Evolutionary conservation across 2,329 filamentous ascomycete species (phyloP).

Genomic region (Cladorrhinum sp.): DNA sequence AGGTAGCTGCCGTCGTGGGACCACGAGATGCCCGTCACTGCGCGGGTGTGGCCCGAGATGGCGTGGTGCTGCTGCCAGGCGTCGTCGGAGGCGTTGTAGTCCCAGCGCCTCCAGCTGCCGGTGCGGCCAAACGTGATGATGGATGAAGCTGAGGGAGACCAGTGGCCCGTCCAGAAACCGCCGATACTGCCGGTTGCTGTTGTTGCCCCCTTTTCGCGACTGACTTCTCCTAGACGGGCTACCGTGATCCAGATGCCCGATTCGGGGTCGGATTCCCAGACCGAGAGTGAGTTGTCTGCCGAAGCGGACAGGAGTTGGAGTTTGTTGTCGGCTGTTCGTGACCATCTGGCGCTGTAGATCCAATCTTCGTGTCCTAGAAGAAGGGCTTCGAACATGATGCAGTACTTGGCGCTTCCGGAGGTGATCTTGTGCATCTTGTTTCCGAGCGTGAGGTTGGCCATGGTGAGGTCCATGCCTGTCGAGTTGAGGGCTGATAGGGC

Average conservation of each 20-base stretch:
- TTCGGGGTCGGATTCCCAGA: slow-evolving; percentile 81
- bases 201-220: slow-evolving; percentile 89
- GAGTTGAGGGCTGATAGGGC: slow-evolving; percentile 58
- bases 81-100: slow-evolving; percentile 56
- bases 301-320: slow-evolving; percentile 83
- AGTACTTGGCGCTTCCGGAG: slow-evolving; percentile 60
- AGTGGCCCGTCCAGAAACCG: slow-evolving; percentile 94
- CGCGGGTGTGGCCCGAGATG: slow-evolving; percentile 77
- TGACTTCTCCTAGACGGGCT: slow-evolving; percentile 87
- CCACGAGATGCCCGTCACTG: slow-evolving; percentile 83
- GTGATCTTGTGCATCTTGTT: slow-evolving; percentile 85
- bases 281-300: slow-evolving; percentile 88
- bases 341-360: slow-evolving; percentile 89
- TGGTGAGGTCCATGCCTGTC: slow-evolving; percentile 51
- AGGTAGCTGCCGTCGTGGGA: slow-evolving; percentile 77
- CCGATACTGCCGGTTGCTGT: slow-evolving; percentile 94
- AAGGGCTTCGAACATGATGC: slow-evolving; percentile 88
- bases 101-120: slow-evolving; percentile 90
- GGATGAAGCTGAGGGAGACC: slow-evolving; percentile 72
- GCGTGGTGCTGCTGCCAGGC: slow-evolving; percentile 75
- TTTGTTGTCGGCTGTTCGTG: slow-evolving; percentile 42
- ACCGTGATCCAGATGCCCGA: slow-evolving; percentile 91
- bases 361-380: slow-evolving; percentile 96
- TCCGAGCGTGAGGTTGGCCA: slow-evolving; percentile 59
- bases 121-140: slow-evolving; percentile 85